Conservation (phyloP, 805 yeast species). For the Candida easanensis region DNA sequence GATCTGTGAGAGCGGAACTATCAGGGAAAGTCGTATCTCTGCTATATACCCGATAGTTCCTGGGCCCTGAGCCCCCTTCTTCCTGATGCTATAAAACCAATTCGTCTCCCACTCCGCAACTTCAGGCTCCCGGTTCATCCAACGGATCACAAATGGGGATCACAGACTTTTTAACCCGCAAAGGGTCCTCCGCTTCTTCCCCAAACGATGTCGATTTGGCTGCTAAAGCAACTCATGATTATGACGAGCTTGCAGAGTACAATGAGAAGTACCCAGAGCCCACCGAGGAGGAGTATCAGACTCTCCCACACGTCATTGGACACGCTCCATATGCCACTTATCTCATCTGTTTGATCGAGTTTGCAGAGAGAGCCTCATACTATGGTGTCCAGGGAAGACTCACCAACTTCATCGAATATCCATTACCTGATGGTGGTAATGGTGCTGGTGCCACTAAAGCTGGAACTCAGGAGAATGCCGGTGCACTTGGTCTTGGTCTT, state of each 20-base stretch:
- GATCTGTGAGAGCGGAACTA: no score
- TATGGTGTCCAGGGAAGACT: conserved; percentile 76
- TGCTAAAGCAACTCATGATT: no score
- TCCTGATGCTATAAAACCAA: no score
- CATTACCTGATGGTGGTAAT: conserved; percentile 37
- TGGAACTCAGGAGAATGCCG: conserved; percentile 31
- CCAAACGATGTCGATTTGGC: no score
- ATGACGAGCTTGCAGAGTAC: conserved; percentile 2
- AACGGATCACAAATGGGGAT: no score
- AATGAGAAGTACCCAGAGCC: conserved; percentile 30
- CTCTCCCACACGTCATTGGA: conserved; percentile 40
- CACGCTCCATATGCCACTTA: conserved; percentile 47
- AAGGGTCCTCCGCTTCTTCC: no score
- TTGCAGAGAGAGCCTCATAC: conserved; percentile 78
- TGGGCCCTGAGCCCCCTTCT: no score
- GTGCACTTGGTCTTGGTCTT: conserved; percentile 59
- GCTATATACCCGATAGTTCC: no score
- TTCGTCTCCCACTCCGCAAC: no score
- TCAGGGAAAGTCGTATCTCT: no score
- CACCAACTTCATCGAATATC: conserved; percentile 73
- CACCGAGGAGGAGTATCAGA: conserved; percentile 43
- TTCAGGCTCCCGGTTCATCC: no score
- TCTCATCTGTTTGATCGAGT: conserved; percentile 63
- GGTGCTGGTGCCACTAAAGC: conserved; percentile 29
- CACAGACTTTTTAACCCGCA: no score